A percentile compares a stretch with the other conserved stretches of the same genome.
Evolutionary conservation across 208 protist genomes (phyloP).

Genomic region (Crithidia fasciculata): DNA sequence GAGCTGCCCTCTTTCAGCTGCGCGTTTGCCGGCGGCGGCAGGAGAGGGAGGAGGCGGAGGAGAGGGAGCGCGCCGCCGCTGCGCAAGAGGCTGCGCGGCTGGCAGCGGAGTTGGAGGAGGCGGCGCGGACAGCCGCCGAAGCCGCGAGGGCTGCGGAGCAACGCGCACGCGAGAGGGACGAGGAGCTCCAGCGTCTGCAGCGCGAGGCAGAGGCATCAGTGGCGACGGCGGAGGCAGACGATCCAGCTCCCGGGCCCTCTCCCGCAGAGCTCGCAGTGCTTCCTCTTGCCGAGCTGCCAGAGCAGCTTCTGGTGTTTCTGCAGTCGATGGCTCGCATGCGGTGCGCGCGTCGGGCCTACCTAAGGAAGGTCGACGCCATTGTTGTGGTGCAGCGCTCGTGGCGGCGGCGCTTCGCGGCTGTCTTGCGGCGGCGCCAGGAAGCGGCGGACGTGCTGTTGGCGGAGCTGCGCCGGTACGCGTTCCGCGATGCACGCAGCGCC

Average conservation of each 20-base stretch:
- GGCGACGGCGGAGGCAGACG: not conserved
- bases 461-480: constrained; percentile 12
- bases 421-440: not conserved
- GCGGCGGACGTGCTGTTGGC: constrained; percentile 23
- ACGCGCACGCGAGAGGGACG: not conserved
- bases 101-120: not conserved
- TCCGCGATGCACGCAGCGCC: constrained; percentile 2
- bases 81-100: not conserved
- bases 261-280: not conserved
- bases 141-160: not conserved
- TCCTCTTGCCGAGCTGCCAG: constrained; percentile 8
- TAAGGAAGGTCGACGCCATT: not conserved
- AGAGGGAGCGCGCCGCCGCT: not conserved
- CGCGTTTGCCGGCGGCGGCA: not conserved
- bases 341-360: constrained; percentile 1
- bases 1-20: not conserved
- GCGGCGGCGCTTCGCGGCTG: constrained; percentile 3
- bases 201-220: not conserved
- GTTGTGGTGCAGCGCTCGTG: constrained; percentile 19
- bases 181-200: not conserved
- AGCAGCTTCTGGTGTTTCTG: constrained; percentile 12
- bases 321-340: constrained; percentile 24
- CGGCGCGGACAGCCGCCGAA: not conserved
- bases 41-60: not conserved
- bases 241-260: not conserved